phyloP scores from a whole-genome alignment of 805 yeast genomes.

The Cephaloascus albidus region DNA sequence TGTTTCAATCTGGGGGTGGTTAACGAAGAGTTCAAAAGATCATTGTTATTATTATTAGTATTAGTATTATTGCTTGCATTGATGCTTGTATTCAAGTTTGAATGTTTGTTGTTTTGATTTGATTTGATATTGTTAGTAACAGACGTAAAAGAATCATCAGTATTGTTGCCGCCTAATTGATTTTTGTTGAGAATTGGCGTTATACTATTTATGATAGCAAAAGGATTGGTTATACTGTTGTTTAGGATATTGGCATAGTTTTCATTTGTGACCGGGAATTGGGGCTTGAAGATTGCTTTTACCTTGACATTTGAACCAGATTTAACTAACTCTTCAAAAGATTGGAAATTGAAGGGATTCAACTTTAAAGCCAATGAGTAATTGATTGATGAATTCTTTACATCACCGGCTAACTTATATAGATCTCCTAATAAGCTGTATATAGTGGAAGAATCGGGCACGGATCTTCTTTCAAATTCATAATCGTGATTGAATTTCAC shows the following conservation, averaged over 20 bases:
- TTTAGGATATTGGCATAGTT: neutral
- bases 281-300: conserved; percentile 36
- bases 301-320: conserved; percentile 65
- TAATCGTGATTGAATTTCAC: conserved; percentile 14
- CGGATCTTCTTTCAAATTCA: conserved; percentile 24
- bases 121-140: neutral
- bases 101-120: neutral
- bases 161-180: neutral
- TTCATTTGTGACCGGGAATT: neutral
- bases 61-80: neutral
- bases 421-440: conserved; percentile 65
- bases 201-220: neutral
- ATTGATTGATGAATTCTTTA: conserved; percentile 53
- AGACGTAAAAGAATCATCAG: neutral
- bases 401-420: conserved; percentile 47
- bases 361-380: conserved; percentile 60
- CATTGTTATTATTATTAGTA: neutral
- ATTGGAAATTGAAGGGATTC: conserved; percentile 83
- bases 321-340: conserved; percentile 65
- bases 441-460: conserved; percentile 66
- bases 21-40: conserved; percentile 11
- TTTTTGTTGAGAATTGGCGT: neutral
- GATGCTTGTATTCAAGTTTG: neutral
- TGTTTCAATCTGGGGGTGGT: conserved; percentile 32
- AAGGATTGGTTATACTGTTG: neutral